Evolutionary conservation across 139 green algal species (phyloP), one percentile per base, ranked within the genome.

Genomic region (Chlorella sp.): DNA sequence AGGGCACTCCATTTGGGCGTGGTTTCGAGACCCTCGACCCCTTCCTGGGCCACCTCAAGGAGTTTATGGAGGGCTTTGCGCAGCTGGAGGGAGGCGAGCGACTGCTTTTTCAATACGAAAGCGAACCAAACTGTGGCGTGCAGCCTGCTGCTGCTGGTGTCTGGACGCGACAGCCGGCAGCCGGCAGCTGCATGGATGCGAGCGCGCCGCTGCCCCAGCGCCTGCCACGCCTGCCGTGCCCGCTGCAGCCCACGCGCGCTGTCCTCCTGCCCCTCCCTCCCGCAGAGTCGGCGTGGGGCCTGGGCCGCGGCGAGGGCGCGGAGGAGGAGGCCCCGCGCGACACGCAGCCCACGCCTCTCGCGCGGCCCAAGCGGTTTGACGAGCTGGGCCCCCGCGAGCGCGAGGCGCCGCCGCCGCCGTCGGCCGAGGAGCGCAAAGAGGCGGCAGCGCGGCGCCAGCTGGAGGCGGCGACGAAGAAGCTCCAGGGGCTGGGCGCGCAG

Each of bases 401-500:
- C 23, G 56, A 63, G 23, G 21, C 23, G 56, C n/a, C n/a, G 56
- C 27, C 9, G 56, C 23, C 56, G 56, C 9, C 9, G 14, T 21
- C 23, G 23, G 33, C 23, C 56, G 72, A 71, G 23, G 45, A 77
- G 71, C 1, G 38, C 21, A 58, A 68, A 58, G 15, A 64, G 61
- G 40, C 35, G 29, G 46, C 75, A 8, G 38, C 41, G 46, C 42
- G 43, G 75, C 75, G 63, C 48, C 74, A 51, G 56, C 21, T 67
- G 29, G 79, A 40, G 40, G 65, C 50, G 29, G 66, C 33, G 17
- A 19, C 12, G 15, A 48, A 50, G 64, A 76, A 74, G 70, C 61
- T 74, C 33, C 31, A 73, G 72, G 56, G 63, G 62, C 38, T 50
- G 11, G 74, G 74, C 25, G 74, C 27, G 83, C 86, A 51, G 81